These are phyloP conservation scores for Maudiozyma bulderi DNA, from an alignment of 805 yeast genomes.

Conservation along the genomic window DNA sequence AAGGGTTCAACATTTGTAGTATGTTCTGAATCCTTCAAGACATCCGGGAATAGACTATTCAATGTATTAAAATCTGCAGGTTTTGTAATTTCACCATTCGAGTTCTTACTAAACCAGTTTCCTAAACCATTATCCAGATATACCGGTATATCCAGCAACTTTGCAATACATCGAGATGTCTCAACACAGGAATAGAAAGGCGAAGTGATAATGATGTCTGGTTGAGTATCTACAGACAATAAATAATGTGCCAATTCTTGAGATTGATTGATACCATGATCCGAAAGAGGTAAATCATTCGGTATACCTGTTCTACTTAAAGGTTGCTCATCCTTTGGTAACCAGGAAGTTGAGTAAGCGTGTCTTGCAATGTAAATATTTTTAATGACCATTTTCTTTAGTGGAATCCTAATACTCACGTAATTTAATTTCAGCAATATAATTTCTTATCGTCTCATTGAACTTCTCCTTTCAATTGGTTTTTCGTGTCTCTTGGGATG, in stretches of 20 bases:
- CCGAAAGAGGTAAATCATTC: slow-evolving; percentile 81
- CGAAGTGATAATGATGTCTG: slow-evolving; percentile 63
- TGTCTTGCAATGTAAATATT: slow-evolving; percentile 71
- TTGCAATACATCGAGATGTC: slow-evolving; percentile 64
- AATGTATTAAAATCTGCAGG: slow-evolving; percentile 51
- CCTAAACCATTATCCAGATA: slow-evolving; percentile 76
- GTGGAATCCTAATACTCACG: background rate
- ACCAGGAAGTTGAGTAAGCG: slow-evolving; percentile 86
- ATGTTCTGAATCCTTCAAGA: slow-evolving; percentile 38
- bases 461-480: no score
- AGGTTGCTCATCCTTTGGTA: slow-evolving; percentile 15
- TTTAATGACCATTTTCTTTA: slow-evolving; percentile 36
- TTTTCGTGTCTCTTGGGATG: no score
- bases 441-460: background rate
- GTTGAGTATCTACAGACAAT: slow-evolving; percentile 42
- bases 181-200: slow-evolving; percentile 89
- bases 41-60: slow-evolving; percentile 42
- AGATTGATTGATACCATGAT: slow-evolving; percentile 84
- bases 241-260: slow-evolving; percentile 61
- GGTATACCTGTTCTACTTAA: slow-evolving; percentile 80
- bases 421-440: background rate
- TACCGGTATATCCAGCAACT: slow-evolving; percentile 47
- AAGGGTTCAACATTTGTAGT: slow-evolving; percentile 49
- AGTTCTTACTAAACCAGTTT: slow-evolving; percentile 76
- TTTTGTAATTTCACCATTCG: slow-evolving; percentile 43